phyloP scores from a whole-genome alignment of 148 eudicot species.

The Pouteria glomerata region DNA sequence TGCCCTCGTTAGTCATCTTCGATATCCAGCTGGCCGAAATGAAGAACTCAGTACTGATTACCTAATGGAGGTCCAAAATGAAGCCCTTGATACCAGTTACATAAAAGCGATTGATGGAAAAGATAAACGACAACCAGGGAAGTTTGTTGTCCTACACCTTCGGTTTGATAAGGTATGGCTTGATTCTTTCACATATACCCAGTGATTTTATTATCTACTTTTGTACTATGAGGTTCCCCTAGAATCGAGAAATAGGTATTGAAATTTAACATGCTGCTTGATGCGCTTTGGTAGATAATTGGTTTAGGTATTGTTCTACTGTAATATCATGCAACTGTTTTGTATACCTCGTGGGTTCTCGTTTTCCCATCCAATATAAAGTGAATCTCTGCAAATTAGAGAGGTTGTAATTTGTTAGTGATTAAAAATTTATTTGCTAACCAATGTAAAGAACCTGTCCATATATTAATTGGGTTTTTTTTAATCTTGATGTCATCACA shows the following conservation, averaged over 20 bases:
- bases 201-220: constrained; percentile 1
- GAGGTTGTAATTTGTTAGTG: neutral
- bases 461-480: neutral
- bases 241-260: neutral
- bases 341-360: neutral
- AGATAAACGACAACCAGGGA: constrained; percentile 36
- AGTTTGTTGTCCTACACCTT: constrained; percentile 86
- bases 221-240: neutral
- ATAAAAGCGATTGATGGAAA: constrained; percentile 41
- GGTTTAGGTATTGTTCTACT: too few relatives aligned
- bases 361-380: neutral
- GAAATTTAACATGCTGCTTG: neutral
- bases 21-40: constrained; percentile 34
- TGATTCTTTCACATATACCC: neutral
- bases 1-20: constrained; percentile 70
- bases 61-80: too few relatives aligned
- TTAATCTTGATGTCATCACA: neutral
- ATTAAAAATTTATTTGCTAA: neutral
- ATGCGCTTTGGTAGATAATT: neutral
- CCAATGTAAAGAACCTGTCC: neutral
- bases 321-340: constrained; percentile 1
- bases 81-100: constrained; percentile 15
- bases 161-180: constrained; percentile 84
- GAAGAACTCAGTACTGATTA: constrained; percentile 36
- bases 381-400: neutral